phyloP scores from a whole-genome alignment of 73 alveolate species.

The Durusdinium trenchii region DNA sequence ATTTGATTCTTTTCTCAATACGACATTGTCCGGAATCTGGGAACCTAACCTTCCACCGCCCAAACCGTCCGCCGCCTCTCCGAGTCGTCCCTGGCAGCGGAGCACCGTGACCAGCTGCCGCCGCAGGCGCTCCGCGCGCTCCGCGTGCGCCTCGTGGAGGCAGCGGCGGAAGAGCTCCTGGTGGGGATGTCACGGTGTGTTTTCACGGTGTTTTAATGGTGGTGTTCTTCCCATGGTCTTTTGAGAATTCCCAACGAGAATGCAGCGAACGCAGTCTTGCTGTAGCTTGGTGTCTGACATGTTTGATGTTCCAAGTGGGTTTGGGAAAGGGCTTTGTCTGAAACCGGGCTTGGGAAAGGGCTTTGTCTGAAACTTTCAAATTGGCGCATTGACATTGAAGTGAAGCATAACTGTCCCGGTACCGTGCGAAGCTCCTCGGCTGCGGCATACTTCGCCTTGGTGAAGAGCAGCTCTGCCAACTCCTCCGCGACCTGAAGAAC shows the following conservation, averaged over 20 bases:
- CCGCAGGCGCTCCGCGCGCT: not conserved
- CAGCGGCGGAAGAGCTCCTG: conserved; percentile 13
- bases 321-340: too few relatives aligned
- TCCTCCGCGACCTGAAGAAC: too few relatives aligned
- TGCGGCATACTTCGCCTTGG: conserved; percentile 20
- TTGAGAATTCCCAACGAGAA: not conserved
- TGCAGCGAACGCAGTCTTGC: not conserved
- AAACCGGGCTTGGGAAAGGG: too few relatives aligned
- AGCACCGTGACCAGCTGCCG: conserved; percentile 50
- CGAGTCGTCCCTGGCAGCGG: conserved; percentile 17
- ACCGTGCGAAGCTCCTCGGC: too few relatives aligned
- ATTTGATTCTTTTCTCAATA: too few relatives aligned
- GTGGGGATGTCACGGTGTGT: not conserved
- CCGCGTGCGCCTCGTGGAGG: not conserved
- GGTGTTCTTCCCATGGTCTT: not conserved
- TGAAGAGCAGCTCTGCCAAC: not conserved
- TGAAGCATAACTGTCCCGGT: too few relatives aligned
- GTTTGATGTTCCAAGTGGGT: too few relatives aligned
- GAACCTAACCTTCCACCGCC: too few relatives aligned
- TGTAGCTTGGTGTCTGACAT: too few relatives aligned
- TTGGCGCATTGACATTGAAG: too few relatives aligned
- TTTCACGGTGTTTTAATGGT: not conserved
- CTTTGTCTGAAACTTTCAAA: too few relatives aligned
- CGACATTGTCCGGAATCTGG: too few relatives aligned
- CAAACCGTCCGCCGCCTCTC: not conserved